Evolutionary conservation across 495 filamentous ascomycete genomes (phyloP), one percentile per base, ranked within the genome.

Genomic region (Penicillium bialowiezense): DNA sequence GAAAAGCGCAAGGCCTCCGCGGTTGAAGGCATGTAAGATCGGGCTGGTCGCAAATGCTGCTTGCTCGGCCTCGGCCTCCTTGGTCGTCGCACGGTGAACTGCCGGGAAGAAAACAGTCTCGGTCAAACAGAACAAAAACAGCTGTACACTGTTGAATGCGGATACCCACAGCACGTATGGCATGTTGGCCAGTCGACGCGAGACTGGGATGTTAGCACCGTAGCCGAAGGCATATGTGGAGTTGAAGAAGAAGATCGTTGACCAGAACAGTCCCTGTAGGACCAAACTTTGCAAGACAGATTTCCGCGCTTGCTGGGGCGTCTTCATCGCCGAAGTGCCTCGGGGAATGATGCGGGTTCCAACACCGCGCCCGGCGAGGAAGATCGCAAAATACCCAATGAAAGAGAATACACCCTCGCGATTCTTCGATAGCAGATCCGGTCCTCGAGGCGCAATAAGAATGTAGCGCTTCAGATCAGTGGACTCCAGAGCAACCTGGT

Each of bases 361-460:
- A 21, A 82, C 76, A 28, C 86, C 86, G 63, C 93, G 90, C 5
- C 93, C 93, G 3, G 89, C 83, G 12, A 98, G 76, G 67, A 97
- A 99, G 40, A 99, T 96, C 13, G 95, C 87, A 14, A 99, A 77
- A 65, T 97, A 99, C 2, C 93, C 93, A 29, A 84, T 67, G 68
- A 97, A 96, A 15, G 90, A 96, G 67, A 90, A 96, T 29, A 97
- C 75, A 1, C 93, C 93, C 62, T 99, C 93, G 15, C 92, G 80
- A 65, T 97, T 97, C 73, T 90, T 85, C 0, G 88, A 91, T 0
- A 99, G 57, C 10, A 96, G 67, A 49, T 88, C 79, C 4, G 75
- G 80, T 5, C 73, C 73, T 3, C 93, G 82, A 3, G 87, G 86
- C 1, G 89, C 89, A n/a, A 86, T 81, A 6, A 99, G 76, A 49